Base-by-base conservation (phyloP, 352 stramenopile species). In the Phytophthora meadii region DNA sequence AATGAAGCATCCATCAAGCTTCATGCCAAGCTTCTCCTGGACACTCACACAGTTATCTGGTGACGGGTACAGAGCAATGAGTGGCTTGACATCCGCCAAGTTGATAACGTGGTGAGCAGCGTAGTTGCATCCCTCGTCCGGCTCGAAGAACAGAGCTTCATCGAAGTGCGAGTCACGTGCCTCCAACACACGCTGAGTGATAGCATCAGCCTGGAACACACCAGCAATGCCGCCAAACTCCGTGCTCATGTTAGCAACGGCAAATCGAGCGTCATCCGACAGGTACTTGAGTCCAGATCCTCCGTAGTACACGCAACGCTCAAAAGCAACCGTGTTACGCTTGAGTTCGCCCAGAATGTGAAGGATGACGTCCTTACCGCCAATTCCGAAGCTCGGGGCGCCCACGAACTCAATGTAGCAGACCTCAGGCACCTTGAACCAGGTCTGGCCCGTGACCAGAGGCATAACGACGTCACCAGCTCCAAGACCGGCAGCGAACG, bases 181-280 rank as follows among this genome's bases (percentile, higher is more conserved):
- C 39, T 65, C 61, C 25, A 90, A 67, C 53, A 92, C 84, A 36
- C 76, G 79, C 46, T 90, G 67, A 4, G 84, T 90, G 65, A 93
- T 88, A 39, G 75, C 77, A 46, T 94, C 86, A 15, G 86, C 86
- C 44, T 82, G 77, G 49, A 94, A 94, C 12, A 94, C 84, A 11
- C 86, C 86, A n/a, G 83, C 84, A 54, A 94, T 94, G 36, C 72
- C 86, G 22, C 86, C 86, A 58, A 94, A 94, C 69, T 94, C 86
- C 19, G 86, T 91, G 45, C 74, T 92, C 86, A 94, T 94, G 61
- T 94, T 94, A 37, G 82, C 79, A 40, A 94, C 84, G 15, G 86
- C 86, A 64, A 94, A 94, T 4, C 86, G 84, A 12, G 86, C 86
- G 54, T 94, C 86, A 48, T 90, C 82, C n/a, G 83, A 92, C 11